phyloP scores from a whole-genome alignment of 108 stramenopile genomes.

The Cyclostephanos tholiformis region DNA sequence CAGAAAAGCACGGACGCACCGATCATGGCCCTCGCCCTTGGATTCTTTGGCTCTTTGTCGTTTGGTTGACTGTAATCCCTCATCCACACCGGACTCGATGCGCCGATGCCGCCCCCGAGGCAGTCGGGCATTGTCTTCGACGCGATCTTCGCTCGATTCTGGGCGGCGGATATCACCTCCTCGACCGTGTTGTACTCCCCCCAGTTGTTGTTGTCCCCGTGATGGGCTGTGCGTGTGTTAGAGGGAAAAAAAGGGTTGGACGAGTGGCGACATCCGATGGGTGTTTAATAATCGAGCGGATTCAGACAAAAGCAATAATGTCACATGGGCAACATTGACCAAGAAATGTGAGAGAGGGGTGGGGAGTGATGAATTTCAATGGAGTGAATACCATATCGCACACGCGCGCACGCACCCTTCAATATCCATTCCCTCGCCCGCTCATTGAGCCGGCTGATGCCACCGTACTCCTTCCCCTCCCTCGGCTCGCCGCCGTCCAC shows the following conservation, averaged over 20 bases:
- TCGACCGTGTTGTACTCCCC: constrained; percentile 54
- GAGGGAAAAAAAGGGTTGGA: not conserved
- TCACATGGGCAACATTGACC: not conserved
- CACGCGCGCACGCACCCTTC: constrained; percentile 3
- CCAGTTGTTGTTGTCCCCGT: constrained; percentile 50
- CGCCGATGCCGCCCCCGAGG: constrained; percentile 62
- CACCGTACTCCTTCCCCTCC: constrained; percentile 33
- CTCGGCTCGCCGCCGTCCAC: not conserved
- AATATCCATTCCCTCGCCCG: constrained; percentile 61
- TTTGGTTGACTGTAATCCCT: constrained; percentile 68
- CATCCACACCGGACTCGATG: constrained; percentile 75
- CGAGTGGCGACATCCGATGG: not conserved
- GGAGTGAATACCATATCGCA: not conserved
- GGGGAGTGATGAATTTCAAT: not conserved
- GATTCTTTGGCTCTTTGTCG: constrained; percentile 52
- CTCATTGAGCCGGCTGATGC: constrained; percentile 64
- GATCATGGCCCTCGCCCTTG: constrained; percentile 45
- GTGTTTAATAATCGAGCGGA: not conserved
- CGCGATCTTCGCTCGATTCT: constrained; percentile 50
- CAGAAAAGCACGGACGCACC: not conserved
- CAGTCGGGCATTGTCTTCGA: constrained; percentile 63
- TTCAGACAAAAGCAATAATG: not conserved
- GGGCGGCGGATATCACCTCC: constrained; percentile 51
- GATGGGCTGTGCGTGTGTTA: constrained; percentile 19
- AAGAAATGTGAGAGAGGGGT: no score